A percentile compares a stretch with the other conserved stretches of the same genome.
Evolutionary conservation across 2,329 filamentous ascomycete genomes (phyloP).

Genomic region (Cladophialophora chaetospira): DNA sequence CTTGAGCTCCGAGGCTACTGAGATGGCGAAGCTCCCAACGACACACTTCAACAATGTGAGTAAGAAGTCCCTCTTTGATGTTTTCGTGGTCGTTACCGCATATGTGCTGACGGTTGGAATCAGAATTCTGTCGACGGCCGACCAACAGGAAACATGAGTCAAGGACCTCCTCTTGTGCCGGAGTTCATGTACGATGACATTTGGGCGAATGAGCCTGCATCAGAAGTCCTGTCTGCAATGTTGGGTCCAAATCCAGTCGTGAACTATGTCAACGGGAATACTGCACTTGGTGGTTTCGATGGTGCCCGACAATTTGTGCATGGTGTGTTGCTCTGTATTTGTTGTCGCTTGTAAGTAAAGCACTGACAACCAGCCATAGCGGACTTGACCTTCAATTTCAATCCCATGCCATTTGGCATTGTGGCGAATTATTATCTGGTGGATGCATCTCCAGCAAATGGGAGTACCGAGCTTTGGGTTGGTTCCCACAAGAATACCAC

Average conservation of each 20-base stretch:
- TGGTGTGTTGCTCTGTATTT: too few relatives aligned
- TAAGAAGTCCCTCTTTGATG: background rate
- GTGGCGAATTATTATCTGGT: background rate
- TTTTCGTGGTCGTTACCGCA: background rate
- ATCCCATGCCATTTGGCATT: background rate
- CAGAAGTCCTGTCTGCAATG: background rate
- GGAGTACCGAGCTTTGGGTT: background rate
- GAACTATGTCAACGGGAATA: background rate
- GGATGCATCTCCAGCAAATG: background rate
- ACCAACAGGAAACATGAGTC: conserved; percentile 41
- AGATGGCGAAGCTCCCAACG: background rate
- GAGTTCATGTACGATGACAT: conserved; percentile 33
- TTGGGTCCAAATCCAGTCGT: background rate
- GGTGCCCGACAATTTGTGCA: background rate
- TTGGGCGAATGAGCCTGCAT: background rate
- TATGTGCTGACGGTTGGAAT: background rate
- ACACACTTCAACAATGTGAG: background rate
- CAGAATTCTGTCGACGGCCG: conserved; percentile 1
- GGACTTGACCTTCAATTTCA: background rate
- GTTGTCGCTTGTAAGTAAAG: too few relatives aligned
- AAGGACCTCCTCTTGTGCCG: conserved; percentile 38
- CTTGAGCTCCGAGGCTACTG: background rate
- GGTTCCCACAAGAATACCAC: background rate
- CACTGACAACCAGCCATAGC: too few relatives aligned
- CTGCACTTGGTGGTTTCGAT: background rate